A percentile compares a stretch with the other conserved stretches of the same genome.
phyloP scores from a whole-genome alignment of 257 asterid species.

The Echium plantagineum region DNA sequence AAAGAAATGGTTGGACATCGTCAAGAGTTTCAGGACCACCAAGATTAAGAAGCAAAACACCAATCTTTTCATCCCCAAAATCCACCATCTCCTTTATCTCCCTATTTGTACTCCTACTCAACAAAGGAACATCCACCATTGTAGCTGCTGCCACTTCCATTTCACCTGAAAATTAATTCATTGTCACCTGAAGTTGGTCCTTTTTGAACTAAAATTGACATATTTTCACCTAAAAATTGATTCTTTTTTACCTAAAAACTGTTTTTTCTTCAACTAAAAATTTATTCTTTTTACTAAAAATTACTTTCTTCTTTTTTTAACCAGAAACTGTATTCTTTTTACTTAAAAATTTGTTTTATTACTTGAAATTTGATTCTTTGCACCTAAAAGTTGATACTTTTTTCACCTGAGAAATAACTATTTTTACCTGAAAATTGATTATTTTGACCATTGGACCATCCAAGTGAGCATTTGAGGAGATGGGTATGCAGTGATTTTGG shows the following conservation, averaged over 20 bases:
- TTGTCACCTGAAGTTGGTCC: no score
- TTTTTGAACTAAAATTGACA: no score
- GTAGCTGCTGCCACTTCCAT: background rate
- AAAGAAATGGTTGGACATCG: conserved; percentile 94
- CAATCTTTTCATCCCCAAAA: conserved; percentile 67
- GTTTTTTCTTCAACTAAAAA: background rate
- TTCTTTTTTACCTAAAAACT: no score
- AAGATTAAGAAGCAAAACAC: conserved; percentile 87
- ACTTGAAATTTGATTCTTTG: no score
- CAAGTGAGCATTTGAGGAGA: background rate
- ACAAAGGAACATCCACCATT: background rate
- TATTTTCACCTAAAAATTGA: no score
- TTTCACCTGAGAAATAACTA: no score
- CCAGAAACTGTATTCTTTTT: no score
- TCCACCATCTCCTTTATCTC: conserved; percentile 2
- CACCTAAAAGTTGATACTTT: no score
- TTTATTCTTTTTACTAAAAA: background rate
- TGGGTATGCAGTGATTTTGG: background rate
- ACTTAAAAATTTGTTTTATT: no score
- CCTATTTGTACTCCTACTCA: background rate
- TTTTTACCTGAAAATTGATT: no score
- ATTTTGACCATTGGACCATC: background rate
- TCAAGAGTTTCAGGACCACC: conserved; percentile 99
- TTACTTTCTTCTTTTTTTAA: no score
- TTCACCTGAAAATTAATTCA: no score